These are phyloP conservation scores for Rhazya stricta DNA, from an alignment of 257 asterid genomes.

Conservation along the genomic window DNA sequence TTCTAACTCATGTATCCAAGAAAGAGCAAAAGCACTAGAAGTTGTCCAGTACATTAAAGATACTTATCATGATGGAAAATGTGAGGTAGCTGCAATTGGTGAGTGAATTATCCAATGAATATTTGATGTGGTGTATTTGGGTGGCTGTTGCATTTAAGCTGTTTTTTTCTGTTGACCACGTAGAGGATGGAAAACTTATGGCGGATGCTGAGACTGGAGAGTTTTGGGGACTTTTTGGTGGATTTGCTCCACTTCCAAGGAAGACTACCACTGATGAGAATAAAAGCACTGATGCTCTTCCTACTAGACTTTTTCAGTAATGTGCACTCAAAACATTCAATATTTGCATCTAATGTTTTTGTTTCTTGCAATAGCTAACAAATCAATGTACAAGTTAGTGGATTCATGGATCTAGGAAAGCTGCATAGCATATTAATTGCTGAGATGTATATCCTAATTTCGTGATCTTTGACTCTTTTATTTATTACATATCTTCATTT, in stretches of 20 bases:
- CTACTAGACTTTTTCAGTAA: slow-evolving; percentile 76
- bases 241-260: slow-evolving; percentile 99
- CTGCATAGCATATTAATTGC: not conserved
- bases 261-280: slow-evolving; percentile 52
- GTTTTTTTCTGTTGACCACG: slow-evolving; percentile 24
- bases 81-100: slow-evolving; percentile 96
- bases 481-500: not conserved
- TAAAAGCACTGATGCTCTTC: slow-evolving; percentile 36
- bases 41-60: slow-evolving; percentile 96
- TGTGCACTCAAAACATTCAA: slow-evolving; percentile 18
- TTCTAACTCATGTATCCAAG: slow-evolving; percentile 96
- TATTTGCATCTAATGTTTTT: slow-evolving; percentile 11
- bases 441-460: not conserved
- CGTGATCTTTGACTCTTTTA: not conserved
- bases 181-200: slow-evolving; percentile 97
- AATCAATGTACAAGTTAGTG: not conserved
- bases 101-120: slow-evolving; percentile 26
- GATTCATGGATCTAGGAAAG: not conserved
- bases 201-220: slow-evolving; percentile 99
- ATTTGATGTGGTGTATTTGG: slow-evolving; percentile 21
- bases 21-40: slow-evolving; percentile 98
- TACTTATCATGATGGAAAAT: slow-evolving; percentile 92
- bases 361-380: not conserved
- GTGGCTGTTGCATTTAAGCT: slow-evolving; percentile 24
- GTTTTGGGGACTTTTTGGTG: slow-evolving; percentile 98